Evolutionary conservation across 2,329 filamentous ascomycete genomes (phyloP), one percentile per base, ranked within the genome.

Genomic region (Aspergillus sp.): DNA sequence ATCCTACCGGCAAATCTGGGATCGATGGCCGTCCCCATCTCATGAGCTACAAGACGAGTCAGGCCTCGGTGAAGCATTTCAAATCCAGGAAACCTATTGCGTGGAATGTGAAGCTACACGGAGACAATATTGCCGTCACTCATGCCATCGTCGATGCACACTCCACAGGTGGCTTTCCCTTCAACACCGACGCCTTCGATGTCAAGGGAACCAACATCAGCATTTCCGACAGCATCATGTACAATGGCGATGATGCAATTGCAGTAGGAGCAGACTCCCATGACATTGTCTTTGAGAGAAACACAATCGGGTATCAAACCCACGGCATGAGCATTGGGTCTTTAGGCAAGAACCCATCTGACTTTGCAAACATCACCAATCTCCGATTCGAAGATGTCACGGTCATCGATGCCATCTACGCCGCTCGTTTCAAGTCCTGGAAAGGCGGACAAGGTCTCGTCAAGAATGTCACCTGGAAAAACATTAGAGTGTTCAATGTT

Each of bases 281-380:
- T 42, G 61, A 70, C 40, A 60, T 74, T 5, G 44, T 64, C 10
- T 69, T 73, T 46, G 53, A 61, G 12, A 51, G 61, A 33, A 66
- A 61, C 28, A 69, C 68, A 3, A 67, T 73, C 42, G 70, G 69
- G 10, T 72, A 70, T 42, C 64, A 70, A 51, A 67, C 64, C 8
- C 69, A 73, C 45, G 69, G 69, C 31, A 66, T 70, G 60, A 67
- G 62, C 48, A 72, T 73, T 36, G 70, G 70, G 8, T 69, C 66
- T 0, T 61, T 73, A 1, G 70, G 70, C 1, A 53, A 66, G 43
- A 58, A 68, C 39, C 61, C 65, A 46, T 47, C 58, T 0, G 49
- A 53, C 7, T 60, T 60, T 30, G 67, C 59, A n/a, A 67, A 69
- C 27, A 64, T 74, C 13, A 62, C 63, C 32, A 66, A 73, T 46